phyloP scores from a whole-genome alignment of 2,329 filamentous ascomycete genomes.

The Aureobasidium sp. region DNA sequence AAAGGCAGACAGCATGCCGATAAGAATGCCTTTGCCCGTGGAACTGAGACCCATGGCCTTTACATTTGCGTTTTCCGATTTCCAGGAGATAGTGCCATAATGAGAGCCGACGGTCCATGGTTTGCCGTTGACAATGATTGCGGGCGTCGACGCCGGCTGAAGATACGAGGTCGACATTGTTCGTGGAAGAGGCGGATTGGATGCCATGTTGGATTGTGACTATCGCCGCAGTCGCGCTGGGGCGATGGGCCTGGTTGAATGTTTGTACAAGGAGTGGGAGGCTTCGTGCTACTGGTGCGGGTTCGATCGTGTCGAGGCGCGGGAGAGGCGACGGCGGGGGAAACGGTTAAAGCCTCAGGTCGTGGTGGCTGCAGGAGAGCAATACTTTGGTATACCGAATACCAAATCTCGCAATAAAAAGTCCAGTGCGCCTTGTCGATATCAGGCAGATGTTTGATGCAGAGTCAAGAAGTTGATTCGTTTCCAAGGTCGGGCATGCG shows the following conservation, averaged over 20 bases:
- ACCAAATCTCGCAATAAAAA: neutral
- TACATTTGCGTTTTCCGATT: neutral
- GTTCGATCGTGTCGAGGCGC: neutral
- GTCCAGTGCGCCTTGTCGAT: neutral
- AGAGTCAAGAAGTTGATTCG: neutral
- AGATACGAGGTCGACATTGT: constrained; percentile 17
- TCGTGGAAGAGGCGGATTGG: constrained; percentile 5
- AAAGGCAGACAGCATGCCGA: constrained; percentile 89
- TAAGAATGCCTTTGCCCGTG: constrained; percentile 74
- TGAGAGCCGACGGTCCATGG: constrained; percentile 14
- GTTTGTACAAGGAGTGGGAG: constrained; percentile 6
- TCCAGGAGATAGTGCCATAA: neutral
- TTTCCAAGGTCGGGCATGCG: neutral
- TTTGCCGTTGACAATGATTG: neutral
- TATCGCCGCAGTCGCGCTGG: constrained; percentile 16
- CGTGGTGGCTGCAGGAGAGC: neutral
- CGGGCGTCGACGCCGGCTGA: constrained; percentile 13
- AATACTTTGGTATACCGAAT: neutral
- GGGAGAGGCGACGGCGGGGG: neutral
- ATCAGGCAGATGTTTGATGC: neutral
- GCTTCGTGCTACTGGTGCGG: neutral
- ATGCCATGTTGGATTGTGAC: neutral
- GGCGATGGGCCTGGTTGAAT: constrained; percentile 16
- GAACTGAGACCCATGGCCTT: constrained; percentile 29
- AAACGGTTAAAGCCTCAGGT: neutral